phyloP scores from a whole-genome alignment of 228 moss, liverwort and hornwort genomes.

The Sphagnum fallax region DNA sequence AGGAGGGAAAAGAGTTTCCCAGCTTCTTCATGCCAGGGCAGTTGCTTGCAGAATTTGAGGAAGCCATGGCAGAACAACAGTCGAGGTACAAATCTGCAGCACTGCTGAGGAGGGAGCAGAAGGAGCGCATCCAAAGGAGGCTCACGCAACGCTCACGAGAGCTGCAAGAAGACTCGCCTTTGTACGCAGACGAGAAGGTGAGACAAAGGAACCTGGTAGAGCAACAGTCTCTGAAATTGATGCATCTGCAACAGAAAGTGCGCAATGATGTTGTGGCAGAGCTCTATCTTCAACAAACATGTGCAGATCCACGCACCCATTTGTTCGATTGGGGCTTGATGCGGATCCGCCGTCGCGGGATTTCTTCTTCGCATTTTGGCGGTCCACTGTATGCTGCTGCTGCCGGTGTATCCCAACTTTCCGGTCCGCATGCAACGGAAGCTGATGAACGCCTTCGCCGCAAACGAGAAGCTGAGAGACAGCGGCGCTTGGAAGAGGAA shows the following conservation, averaged over 20 bases:
- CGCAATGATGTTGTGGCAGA: constrained; percentile 79
- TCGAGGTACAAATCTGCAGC: constrained; percentile 47
- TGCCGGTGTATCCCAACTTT: constrained; percentile 8
- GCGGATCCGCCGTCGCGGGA: constrained; percentile 68
- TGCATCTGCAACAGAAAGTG: constrained; percentile 78
- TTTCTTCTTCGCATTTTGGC: constrained; percentile 55
- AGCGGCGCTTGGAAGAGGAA: constrained; percentile 90
- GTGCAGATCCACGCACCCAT: constrained; percentile 51
- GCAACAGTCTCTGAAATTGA: constrained; percentile 63
- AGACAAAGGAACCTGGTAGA: constrained; percentile 60
- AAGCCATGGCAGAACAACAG: constrained; percentile 39
- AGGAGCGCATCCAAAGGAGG: constrained; percentile 56
- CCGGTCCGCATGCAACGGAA: constrained; percentile 33
- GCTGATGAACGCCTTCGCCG: constrained; percentile 80
- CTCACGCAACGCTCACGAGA: constrained; percentile 60
- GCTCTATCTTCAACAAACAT: constrained; percentile 55
- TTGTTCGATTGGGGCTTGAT: constrained; percentile 90
- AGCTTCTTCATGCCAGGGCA: constrained; percentile 36
- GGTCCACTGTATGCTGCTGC: constrained; percentile 6
- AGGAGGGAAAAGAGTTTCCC: constrained; percentile 20
- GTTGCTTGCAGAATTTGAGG: constrained; percentile 68
- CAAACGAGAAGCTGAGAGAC: constrained; percentile 94
- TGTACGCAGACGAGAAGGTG: constrained; percentile 53
- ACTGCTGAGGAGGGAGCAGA: constrained; percentile 60
- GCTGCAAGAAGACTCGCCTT: constrained; percentile 53